Base-by-base conservation (phyloP, 139 green algal genomes). In the Dunaliella primolecta region DNA sequence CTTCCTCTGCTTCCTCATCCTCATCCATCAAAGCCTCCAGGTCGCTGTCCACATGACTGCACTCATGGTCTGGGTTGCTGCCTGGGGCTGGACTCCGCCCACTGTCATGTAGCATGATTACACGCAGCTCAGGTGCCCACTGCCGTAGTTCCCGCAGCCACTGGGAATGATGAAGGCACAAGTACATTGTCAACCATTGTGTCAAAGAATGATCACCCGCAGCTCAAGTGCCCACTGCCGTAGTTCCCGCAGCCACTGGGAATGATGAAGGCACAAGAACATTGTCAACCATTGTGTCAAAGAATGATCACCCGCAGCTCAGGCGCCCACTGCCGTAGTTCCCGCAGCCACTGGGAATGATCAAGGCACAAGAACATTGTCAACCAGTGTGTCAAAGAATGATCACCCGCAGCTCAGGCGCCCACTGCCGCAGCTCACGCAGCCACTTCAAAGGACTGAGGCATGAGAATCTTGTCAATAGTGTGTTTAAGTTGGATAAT, bases 341-440 rank as follows among this genome's bases (percentile, higher is more conserved):
- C 97, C 0, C 94, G 84, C 85, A 97, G 89, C 97, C 97, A 99
- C 92, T 99, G 46, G n/a, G n/a, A n/a, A n/a, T n/a, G n/a, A n/a
- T n/a, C n/a, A n/a, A n/a, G n/a, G n/a, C n/a, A n/a, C n/a, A n/a
- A n/a, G n/a, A n/a, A n/a, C n/a, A n/a, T n/a, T n/a, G n/a, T n/a
- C n/a, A n/a, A n/a, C n/a, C n/a, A n/a, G n/a, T n/a, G n/a, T n/a
- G n/a, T n/a, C n/a, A n/a, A n/a, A 99, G 87, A 27, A 99, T 89
- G 21, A 93, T 84, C 32, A 98, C 94, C 0, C 93, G 80, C 27
- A 93, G 79, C 29, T 76, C 76, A 27, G 85, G 86, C 70, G 84
- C 84, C 84, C 84, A 95, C 79, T n/a, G 35, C 3, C 56, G 86
- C 80, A 99, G 86, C 93, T 99, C 97, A 0, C 94, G 84, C 85